These are phyloP conservation scores for Pythium apleroticum DNA, from an alignment of 352 stramenopile genomes.

Conservation along the genomic window DNA sequence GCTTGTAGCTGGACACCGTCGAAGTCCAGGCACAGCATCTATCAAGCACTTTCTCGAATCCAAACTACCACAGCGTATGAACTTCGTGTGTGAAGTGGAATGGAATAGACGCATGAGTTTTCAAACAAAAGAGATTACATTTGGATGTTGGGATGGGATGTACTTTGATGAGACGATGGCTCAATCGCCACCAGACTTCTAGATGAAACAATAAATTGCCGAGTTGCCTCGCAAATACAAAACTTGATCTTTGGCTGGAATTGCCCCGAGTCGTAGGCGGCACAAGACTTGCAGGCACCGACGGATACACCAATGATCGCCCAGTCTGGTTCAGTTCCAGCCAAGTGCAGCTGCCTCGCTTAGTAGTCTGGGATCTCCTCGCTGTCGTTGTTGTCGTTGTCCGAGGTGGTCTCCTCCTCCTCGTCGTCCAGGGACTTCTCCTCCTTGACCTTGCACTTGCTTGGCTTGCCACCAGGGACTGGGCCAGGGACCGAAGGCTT, in stretches of 20 bases:
- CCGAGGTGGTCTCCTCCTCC: background rate
- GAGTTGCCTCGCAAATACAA: conserved; percentile 4
- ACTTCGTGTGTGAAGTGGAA: background rate
- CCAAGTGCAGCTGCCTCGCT: background rate
- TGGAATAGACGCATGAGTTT: background rate
- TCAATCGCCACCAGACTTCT: conserved; percentile 1
- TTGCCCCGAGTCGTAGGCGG: background rate
- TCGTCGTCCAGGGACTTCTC: conserved; percentile 15
- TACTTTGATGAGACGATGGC: background rate
- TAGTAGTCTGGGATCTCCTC: conserved; percentile 22
- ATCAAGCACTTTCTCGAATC: conserved; percentile 55
- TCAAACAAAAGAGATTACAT: conserved; percentile 1
- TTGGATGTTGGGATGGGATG: conserved; percentile 1
- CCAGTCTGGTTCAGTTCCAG: background rate
- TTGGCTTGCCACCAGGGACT: background rate
- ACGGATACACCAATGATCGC: background rate
- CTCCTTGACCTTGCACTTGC: conserved; percentile 24
- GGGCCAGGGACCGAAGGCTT: background rate
- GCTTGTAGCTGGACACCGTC: conserved; percentile 79
- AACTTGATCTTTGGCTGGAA: conserved; percentile 1
- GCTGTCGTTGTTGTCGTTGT: conserved; percentile 11
- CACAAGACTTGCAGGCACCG: background rate
- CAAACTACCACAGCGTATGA: conserved; percentile 58
- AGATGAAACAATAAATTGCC: conserved; percentile 15
- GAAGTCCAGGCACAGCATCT: conserved; percentile 70